phyloP scores from a whole-genome alignment of 208 protist genomes.

The Polymyxa betae region DNA sequence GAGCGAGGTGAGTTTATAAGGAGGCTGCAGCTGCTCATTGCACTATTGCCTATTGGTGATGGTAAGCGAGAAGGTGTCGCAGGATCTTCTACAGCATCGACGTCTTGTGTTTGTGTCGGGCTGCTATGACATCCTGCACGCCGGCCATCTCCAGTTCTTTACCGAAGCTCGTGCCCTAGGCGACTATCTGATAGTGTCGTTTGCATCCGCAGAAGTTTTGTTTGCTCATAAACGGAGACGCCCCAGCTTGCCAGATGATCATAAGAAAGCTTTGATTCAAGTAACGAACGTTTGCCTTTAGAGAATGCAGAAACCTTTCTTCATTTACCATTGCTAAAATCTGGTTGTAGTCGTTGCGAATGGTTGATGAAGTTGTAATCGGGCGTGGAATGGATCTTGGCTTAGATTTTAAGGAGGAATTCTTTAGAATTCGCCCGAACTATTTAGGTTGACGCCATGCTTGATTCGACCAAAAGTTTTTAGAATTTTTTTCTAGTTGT shows the following conservation, averaged over 20 bases:
- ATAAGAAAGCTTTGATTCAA: constrained; percentile 10
- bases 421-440: not conserved
- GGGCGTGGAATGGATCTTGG: not conserved
- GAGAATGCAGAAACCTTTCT: no score
- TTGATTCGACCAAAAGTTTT: not conserved
- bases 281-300: no score
- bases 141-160: constrained; percentile 6
- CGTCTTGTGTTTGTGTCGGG: not conserved
- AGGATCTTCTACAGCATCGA: no score
- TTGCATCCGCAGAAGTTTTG: not conserved
- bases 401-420: constrained; percentile 5
- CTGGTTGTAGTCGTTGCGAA: not conserved
- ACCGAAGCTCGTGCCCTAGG: not conserved
- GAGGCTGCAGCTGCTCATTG: no score
- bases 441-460: not conserved
- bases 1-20: no score
- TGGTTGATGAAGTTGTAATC: not conserved
- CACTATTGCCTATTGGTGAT: no score
- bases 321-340: no score
- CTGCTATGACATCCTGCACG: constrained; percentile 17
- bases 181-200: not conserved
- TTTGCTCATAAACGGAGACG: not conserved
- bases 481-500: not conserved
- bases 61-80: no score
- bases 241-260: not conserved